Evolutionary conservation across 768 basidiomycete genomes (phyloP).

Genomic region (Saitozyma sp.): DNA sequence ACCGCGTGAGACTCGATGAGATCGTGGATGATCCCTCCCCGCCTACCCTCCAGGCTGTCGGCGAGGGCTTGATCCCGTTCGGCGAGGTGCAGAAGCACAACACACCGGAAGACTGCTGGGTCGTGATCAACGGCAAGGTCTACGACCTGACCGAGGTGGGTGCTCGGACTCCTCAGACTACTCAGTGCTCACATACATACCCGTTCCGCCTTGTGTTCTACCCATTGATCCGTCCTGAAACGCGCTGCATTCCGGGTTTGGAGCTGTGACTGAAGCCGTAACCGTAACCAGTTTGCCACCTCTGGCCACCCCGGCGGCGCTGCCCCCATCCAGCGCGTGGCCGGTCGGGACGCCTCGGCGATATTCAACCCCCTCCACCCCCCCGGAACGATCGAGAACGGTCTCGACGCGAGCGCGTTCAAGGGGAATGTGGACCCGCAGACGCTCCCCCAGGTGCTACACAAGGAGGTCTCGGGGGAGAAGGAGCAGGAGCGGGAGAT

Average conservation of each 20-base stretch:
- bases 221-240: not conserved
- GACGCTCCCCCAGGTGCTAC: slow-evolving; percentile 36
- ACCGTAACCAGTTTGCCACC: slow-evolving; percentile 35
- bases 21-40: slow-evolving; percentile 34
- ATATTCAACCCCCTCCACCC: slow-evolving; percentile 51
- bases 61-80: slow-evolving; percentile 44
- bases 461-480: slow-evolving; percentile 16
- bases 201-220: not conserved
- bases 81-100: slow-evolving; percentile 49
- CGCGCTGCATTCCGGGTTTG: not conserved
- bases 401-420: slow-evolving; percentile 28
- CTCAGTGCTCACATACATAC: not conserved
- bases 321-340: slow-evolving; percentile 39
- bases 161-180: not conserved
- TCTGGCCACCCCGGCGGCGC: slow-evolving; percentile 49
- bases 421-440: slow-evolving; percentile 43
- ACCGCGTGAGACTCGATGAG: slow-evolving; percentile 19
- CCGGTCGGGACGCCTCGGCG: slow-evolving; percentile 45
- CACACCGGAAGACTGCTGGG: slow-evolving; percentile 45
- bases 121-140: slow-evolving; percentile 47
- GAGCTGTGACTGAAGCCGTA: not conserved
- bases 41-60: slow-evolving; percentile 17
- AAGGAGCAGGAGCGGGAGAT: slow-evolving; percentile 38
- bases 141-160: slow-evolving; percentile 51
- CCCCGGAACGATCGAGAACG: slow-evolving; percentile 51